Evolutionary conservation across 129 eudicot genomes (phyloP).

Genomic region (Sambucus nigra): DNA sequence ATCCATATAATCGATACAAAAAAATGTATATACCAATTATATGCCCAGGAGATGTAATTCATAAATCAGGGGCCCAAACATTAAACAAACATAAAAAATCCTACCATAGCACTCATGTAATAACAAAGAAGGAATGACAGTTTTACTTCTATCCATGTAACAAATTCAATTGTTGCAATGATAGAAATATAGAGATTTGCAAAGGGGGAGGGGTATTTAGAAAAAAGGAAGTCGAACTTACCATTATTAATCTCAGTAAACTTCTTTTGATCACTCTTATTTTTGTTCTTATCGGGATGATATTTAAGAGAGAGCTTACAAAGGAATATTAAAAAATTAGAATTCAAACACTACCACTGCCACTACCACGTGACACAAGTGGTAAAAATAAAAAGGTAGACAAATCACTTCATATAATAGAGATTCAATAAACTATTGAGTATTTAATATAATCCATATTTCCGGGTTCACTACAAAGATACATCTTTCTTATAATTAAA

Average conservation of each 20-base stretch:
- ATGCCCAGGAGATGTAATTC: background rate
- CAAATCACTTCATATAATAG: background rate
- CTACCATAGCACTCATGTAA: too few species aligned
- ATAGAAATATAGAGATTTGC: too few species aligned
- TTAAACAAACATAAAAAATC: too few species aligned
- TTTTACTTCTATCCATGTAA: too few species aligned
- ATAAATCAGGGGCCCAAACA: background rate
- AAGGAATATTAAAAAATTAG: background rate
- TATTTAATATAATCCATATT: background rate
- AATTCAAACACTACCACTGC: too few species aligned
- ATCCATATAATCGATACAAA: background rate
- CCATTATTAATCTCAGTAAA: constrained; percentile 97
- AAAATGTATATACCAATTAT: background rate
- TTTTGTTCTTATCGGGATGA: constrained; percentile 97
- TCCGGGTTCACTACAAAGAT: too few species aligned
- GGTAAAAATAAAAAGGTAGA: background rate
- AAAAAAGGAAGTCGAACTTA: constrained; percentile 16
- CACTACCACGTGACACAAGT: too few species aligned
- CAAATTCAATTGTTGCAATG: too few species aligned
- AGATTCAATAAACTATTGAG: background rate
- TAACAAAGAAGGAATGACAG: too few species aligned
- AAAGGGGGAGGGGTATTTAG: too few species aligned
- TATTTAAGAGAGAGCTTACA: constrained; percentile 83
- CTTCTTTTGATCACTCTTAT: constrained; percentile 89
- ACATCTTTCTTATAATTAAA: too few species aligned